Evolutionary conservation across 2,329 filamentous ascomycete species (phyloP), one percentile per base, ranked within the genome.

Genomic region (Cercospora sp.): DNA sequence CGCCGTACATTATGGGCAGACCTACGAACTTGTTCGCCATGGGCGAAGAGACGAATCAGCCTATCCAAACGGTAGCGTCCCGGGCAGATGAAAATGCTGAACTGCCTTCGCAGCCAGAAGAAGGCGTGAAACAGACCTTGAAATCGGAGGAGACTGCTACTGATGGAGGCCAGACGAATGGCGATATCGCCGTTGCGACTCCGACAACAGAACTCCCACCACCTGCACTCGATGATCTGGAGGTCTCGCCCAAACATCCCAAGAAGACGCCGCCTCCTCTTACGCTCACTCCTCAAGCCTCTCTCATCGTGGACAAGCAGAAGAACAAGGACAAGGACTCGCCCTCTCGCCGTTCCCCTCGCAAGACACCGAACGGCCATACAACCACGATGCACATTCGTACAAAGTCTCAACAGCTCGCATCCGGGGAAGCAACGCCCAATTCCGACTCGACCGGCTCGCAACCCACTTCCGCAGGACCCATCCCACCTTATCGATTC

Each of bases 1-100:
- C 94, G 13, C 95, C 95, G 0, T 99, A 97, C 78, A 89, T 98
- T 51, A 98, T 97, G 93, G 94, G 95, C 28, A 89, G 93, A 57
- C 78, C 78, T 9, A 78, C 77, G 1, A 78, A 73, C 60, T 70
- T 78, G 28, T 79, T 79, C 53, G 72, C 77, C 9, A 74, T 79
- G 69, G 78, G 78, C 60, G 78, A 79, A 60, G 78, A 79, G 68
- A 76, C 77, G 7, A 78, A 75, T 60, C 75, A 76, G 45, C 77
- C 75, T 4, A 73, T 98, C 65, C 94, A 92, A 71, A 91, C 94
- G 1, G 92, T 98, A 64, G 94, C 94, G 12, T 93, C 91, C 5
- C 88, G 94, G 40, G 53, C 59, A 26, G 93, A 96, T 69, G 93
- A 93, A 23, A 88, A 90, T 45, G 77, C 79, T 7, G 82, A 84